phyloP scores from a whole-genome alignment of 2,329 filamentous ascomycete genomes.

The Phyllosticta citrichinensis region DNA sequence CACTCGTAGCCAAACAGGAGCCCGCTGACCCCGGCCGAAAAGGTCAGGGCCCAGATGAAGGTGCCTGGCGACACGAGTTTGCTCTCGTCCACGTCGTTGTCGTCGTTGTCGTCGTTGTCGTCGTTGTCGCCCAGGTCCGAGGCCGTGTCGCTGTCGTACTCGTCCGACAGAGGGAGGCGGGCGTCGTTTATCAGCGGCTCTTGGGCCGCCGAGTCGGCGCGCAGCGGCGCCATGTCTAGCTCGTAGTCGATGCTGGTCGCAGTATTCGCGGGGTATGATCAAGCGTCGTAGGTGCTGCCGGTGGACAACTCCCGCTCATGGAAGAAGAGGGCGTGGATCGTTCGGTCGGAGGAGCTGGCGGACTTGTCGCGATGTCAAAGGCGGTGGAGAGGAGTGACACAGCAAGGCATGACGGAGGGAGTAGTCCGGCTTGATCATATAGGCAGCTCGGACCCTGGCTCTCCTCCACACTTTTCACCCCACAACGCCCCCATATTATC shows the following conservation, averaged over 20 bases:
- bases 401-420: background rate
- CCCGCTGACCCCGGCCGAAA: constrained; percentile 48
- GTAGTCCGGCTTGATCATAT: background rate
- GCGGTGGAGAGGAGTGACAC: background rate
- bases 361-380: background rate
- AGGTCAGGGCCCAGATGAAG: constrained; percentile 47
- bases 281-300: background rate
- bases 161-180: background rate
- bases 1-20: constrained; percentile 54
- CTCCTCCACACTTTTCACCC: background rate
- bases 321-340: background rate
- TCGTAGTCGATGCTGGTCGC: background rate
- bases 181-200: constrained; percentile 8
- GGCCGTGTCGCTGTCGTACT: constrained; percentile 8
- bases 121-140: constrained; percentile 13
- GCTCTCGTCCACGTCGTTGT: constrained; percentile 21
- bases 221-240: constrained; percentile 4
- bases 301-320: too few relatives aligned
- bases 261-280: background rate
- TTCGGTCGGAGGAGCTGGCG: background rate
- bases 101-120: constrained; percentile 12
- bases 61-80: constrained; percentile 18
- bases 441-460: background rate
- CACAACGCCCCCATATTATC: background rate
- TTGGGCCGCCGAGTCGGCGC: constrained; percentile 1